phyloP scores from a whole-genome alignment of 495 filamentous ascomycete genomes.

The Trichoderma virens region DNA sequence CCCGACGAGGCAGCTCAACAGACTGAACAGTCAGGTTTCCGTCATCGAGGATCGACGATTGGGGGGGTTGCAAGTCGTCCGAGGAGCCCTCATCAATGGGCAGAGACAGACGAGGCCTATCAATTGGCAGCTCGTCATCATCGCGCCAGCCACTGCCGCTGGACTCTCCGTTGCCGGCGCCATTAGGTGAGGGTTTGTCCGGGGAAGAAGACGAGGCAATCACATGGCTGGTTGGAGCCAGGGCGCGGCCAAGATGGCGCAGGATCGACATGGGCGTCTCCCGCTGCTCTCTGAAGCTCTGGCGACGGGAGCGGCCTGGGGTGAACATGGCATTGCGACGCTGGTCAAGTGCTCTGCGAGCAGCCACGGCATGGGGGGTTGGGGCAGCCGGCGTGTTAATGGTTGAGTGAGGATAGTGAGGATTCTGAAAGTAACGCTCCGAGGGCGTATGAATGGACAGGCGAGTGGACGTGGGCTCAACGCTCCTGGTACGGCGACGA shows the following conservation, averaged over 20 bases:
- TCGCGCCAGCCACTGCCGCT: slow-evolving; percentile 23
- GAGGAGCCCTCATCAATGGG: slow-evolving; percentile 47
- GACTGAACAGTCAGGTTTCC: slow-evolving; percentile 61
- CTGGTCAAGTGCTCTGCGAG: slow-evolving; percentile 59
- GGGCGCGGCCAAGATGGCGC: slow-evolving; percentile 55
- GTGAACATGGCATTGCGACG: slow-evolving; percentile 67
- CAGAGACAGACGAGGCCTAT: slow-evolving; percentile 60
- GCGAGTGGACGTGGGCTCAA: slow-evolving; percentile 24
- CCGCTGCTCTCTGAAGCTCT: slow-evolving; percentile 58
- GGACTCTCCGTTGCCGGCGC: background rate
- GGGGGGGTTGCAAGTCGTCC: slow-evolving; percentile 52
- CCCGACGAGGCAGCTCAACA: slow-evolving; percentile 61
- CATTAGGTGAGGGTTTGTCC: background rate
- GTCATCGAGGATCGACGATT: slow-evolving; percentile 57
- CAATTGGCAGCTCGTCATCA: slow-evolving; percentile 49
- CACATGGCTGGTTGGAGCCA: slow-evolving; percentile 51
- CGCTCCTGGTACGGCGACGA: slow-evolving; percentile 20
- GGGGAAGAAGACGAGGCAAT: slow-evolving; percentile 53
- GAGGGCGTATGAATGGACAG: slow-evolving; percentile 14
- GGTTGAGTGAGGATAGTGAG: slow-evolving; percentile 15
- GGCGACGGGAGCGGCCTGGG: slow-evolving; percentile 57
- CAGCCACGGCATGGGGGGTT: slow-evolving; percentile 62
- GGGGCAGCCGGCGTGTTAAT: slow-evolving; percentile 28
- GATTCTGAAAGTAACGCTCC: background rate
- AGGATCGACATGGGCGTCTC: slow-evolving; percentile 71